Percentiles rank a stretch among this genome's conserved stretches.
phyloP scores from a whole-genome alignment of 225 moss, liverwort and hornwort species.

The Marchantia polymorpha region DNA sequence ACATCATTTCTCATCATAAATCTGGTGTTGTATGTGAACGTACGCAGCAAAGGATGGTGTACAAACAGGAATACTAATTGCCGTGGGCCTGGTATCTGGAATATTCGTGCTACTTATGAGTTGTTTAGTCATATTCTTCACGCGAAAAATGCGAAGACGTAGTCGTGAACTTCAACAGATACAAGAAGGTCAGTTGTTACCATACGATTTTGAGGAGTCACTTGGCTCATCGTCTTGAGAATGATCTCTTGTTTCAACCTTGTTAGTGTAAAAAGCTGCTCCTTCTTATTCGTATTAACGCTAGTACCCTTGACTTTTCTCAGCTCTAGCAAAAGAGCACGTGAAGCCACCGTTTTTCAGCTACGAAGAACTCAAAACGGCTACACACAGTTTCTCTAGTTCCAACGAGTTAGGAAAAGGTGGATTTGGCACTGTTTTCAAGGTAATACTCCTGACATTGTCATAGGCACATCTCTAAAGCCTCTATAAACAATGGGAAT shows the following conservation, averaged over 20 bases:
- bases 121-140: not conserved
- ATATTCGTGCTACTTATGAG: not conserved
- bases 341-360: conserved; percentile 19
- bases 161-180: conserved; percentile 4
- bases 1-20: no score
- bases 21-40: not conserved
- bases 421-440: conserved; percentile 17
- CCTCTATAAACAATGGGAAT: no score
- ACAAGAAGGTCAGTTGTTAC: conserved; percentile 5
- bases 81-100: not conserved
- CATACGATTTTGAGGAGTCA: not conserved
- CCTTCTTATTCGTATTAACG: not conserved
- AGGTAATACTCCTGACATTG: not conserved
- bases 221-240: no score
- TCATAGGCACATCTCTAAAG: no score
- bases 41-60: not conserved
- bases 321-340: conserved; percentile 19
- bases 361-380: conserved; percentile 5
- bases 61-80: not conserved
- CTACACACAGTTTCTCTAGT: conserved; percentile 9
- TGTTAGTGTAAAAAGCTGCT: not conserved
- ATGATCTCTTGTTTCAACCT: no score
- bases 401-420: conserved; percentile 9
- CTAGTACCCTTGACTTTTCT: not conserved
- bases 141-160: not conserved